Base-by-base conservation (phyloP, 73 alveolate genomes). In the Stentor coeruleus region DNA sequence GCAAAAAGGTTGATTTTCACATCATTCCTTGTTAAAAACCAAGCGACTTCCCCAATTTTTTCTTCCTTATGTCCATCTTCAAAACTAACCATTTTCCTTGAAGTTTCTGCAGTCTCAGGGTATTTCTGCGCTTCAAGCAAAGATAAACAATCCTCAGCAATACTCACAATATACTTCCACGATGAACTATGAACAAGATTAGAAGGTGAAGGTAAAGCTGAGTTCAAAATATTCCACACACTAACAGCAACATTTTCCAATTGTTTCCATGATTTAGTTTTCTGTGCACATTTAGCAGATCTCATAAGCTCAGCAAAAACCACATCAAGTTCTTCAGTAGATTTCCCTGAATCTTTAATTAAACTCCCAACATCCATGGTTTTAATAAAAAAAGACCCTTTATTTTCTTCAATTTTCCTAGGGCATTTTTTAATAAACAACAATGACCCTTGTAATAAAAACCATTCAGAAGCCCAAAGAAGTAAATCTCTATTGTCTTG, bases 1-100 rank as follows among this genome's bases (percentile, higher is more conserved):
- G 94, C 89, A 76, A 91, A 91, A 30, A 95, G 90, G 76, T 86
- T 87, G 55, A 95, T 91, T 85, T 93, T 94, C 39, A 87, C 88
- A 58, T 82, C 88, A 4, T 73, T 55, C 15, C 41, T 35, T n/a
- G 79, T 2, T 40, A 39, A 39, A 37, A 75, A 75, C 74, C 72
- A 75, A 38, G 83, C 72, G 20, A 75, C 83, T 37, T 39, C 59
- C 1, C 83, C 38, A 37, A 37, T 36, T 75, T 40, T 36, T 31
- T 39, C 72, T 2, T 40, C 28, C 0, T 31, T n/a, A n/a, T 75
- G 35, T 75, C 38, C 83, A n/a, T n/a, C n/a, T 75, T 15, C 72
- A n/a, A 75, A 37, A 36, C 39, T 75, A 1, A 39, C 83, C 6
- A n/a, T 30, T 75, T 35, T 40, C 26, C 28, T 15, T 1, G 15